These are phyloP conservation scores for Macrocybe gigantea DNA, from an alignment of 768 basidiomycete species.

Conservation along the genomic window DNA sequence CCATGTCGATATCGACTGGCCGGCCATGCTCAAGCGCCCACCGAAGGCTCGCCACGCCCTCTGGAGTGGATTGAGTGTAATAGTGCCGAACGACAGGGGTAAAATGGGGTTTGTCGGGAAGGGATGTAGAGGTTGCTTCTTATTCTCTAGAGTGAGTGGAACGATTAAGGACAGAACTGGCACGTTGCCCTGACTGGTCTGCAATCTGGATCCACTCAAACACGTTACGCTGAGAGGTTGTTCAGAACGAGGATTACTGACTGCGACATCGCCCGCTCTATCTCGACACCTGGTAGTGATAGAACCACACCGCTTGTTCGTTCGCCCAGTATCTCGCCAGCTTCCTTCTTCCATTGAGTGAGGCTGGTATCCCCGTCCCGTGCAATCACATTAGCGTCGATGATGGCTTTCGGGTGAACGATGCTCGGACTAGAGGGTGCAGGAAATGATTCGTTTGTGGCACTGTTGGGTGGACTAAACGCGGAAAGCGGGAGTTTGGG, in stretches of 20 bases:
- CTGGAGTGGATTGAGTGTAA: slow-evolving; percentile 46
- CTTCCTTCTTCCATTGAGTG: slow-evolving; percentile 47
- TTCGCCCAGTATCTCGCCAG: slow-evolving; percentile 36
- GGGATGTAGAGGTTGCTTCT: slow-evolving; percentile 31
- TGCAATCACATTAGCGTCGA: slow-evolving; percentile 63
- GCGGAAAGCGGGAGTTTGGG: slow-evolving; percentile 73
- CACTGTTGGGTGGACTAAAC: slow-evolving; percentile 67
- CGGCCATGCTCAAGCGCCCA: slow-evolving; percentile 62
- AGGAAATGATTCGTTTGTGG: slow-evolving; percentile 62
- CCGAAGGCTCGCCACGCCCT: slow-evolving; percentile 47
- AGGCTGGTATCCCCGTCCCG: slow-evolving; percentile 33
- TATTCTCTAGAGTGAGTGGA: slow-evolving; percentile 54
- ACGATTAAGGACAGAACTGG: slow-evolving; percentile 53
- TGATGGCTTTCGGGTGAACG: slow-evolving; percentile 53
- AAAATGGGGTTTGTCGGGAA: slow-evolving; percentile 33
- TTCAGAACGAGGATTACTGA: slow-evolving; percentile 24
- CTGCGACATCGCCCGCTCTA: slow-evolving; percentile 40
- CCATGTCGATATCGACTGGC: slow-evolving; percentile 68
- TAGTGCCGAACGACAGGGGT: slow-evolving; percentile 49
- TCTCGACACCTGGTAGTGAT: slow-evolving; percentile 36
- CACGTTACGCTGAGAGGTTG: neutral
- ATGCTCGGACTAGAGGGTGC: slow-evolving; percentile 63
- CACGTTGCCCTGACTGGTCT: slow-evolving; percentile 4
- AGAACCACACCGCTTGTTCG: slow-evolving; percentile 55
- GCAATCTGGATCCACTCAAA: slow-evolving; percentile 5